These are phyloP conservation scores for Zasmidium citrigriseum DNA, from an alignment of 2,329 filamentous ascomycete genomes.

Conservation along the genomic window DNA sequence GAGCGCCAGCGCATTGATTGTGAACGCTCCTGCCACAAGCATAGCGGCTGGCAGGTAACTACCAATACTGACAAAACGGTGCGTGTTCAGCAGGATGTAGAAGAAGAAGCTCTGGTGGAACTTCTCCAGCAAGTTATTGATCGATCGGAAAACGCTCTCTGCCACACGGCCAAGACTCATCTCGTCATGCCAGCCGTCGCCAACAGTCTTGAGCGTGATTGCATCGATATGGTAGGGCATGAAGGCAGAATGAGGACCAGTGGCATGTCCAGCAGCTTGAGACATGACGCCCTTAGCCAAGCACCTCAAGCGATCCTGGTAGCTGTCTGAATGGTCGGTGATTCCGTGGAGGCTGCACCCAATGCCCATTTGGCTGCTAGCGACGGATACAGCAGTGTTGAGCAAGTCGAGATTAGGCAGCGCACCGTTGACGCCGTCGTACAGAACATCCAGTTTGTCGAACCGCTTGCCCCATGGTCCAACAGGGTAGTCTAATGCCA, in stretches of 20 bases:
- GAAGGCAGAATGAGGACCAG: slow-evolving; percentile 90
- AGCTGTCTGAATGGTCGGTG: slow-evolving; percentile 74
- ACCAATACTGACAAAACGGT: slow-evolving; percentile 95
- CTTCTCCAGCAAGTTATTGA: slow-evolving; percentile 96
- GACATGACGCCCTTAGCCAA: slow-evolving; percentile 92
- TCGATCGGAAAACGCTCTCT: slow-evolving; percentile 85
- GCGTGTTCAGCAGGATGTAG: slow-evolving; percentile 87
- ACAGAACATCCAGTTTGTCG: slow-evolving; percentile 84
- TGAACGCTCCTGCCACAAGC: slow-evolving; percentile 91
- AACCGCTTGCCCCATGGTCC: slow-evolving; percentile 73
- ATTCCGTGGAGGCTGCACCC: slow-evolving; percentile 81
- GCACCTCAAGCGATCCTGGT: slow-evolving; percentile 78
- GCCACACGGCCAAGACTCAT: slow-evolving; percentile 90
- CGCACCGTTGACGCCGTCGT: slow-evolving; percentile 94
- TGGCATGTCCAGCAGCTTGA: slow-evolving; percentile 84
- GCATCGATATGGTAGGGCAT: slow-evolving; percentile 98
- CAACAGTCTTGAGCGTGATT: slow-evolving; percentile 86
- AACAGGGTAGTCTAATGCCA: slow-evolving; percentile 87
- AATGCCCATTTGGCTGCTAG: slow-evolving; percentile 89
- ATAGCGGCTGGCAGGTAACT: slow-evolving; percentile 98
- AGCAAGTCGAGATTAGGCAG: slow-evolving; percentile 93
- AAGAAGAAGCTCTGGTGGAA: slow-evolving; percentile 99
- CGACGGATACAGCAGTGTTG: slow-evolving; percentile 88
- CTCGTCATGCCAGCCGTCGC: slow-evolving; percentile 94
- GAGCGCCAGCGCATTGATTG: slow-evolving; percentile 89